These are phyloP conservation scores for Geotrichum histeridarum DNA, from an alignment of 1,139 yeast genomes.

Conservation along the genomic window DNA sequence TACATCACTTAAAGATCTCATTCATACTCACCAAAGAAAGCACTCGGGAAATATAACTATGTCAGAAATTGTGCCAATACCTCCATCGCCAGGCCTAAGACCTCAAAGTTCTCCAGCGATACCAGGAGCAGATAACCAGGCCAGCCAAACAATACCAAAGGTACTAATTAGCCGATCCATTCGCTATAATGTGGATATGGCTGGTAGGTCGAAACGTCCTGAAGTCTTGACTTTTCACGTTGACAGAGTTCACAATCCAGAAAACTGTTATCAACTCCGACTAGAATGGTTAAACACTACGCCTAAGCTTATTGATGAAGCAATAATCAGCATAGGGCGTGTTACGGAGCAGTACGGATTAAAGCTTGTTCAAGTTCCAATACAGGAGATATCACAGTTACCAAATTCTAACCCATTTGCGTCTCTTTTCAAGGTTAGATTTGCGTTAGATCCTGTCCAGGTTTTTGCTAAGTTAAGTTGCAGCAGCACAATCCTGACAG, in stretches of 20 bases:
- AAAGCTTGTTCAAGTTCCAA: slow-evolving; percentile 84
- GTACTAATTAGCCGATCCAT: slow-evolving; percentile 57
- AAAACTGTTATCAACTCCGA: slow-evolving; percentile 86
- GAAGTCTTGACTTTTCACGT: slow-evolving; percentile 81
- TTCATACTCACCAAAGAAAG: slow-evolving; percentile 1
- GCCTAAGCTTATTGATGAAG: slow-evolving; percentile 81
- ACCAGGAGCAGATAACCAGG: not conserved
- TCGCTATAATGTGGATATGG: slow-evolving; percentile 71
- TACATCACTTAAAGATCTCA: slow-evolving; percentile 8
- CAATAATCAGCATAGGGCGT: slow-evolving; percentile 75
- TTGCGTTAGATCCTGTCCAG: slow-evolving; percentile 35
- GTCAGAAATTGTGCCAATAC: not conserved
- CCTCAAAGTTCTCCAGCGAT: not conserved
- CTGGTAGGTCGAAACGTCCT: slow-evolving; percentile 60
- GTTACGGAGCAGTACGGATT: slow-evolving; percentile 83
- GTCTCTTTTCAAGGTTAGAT: slow-evolving; percentile 64
- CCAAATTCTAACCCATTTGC: slow-evolving; percentile 82
- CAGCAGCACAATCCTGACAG: not conserved
- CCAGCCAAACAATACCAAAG: slow-evolving; percentile 26
- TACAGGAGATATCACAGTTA: slow-evolving; percentile 75
- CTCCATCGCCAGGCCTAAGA: slow-evolving; percentile 4
- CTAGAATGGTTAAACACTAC: slow-evolving; percentile 93
- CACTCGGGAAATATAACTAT: not conserved
- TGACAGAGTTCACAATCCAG: slow-evolving; percentile 90
- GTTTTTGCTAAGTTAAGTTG: not conserved